phyloP scores from a whole-genome alignment of 2,329 filamentous ascomycete genomes.

The Periglandula ipomoeae region DNA sequence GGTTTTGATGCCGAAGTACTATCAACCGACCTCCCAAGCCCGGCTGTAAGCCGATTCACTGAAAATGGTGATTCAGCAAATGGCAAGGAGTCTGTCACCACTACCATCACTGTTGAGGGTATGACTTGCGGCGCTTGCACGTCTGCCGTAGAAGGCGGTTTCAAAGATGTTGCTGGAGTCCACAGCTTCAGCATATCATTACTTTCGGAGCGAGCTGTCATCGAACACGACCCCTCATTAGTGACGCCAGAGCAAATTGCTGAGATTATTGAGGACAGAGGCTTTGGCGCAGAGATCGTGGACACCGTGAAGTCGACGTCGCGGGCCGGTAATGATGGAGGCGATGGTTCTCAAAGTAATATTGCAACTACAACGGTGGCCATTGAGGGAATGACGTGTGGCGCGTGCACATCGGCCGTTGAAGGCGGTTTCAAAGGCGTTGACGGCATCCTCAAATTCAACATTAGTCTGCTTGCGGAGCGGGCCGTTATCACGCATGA shows the following conservation, averaged over 20 bases:
- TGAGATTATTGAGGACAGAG: slow-evolving; percentile 58
- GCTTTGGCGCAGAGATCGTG: slow-evolving; percentile 72
- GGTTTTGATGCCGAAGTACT: slow-evolving; percentile 88
- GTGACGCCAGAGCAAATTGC: slow-evolving; percentile 44
- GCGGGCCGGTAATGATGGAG: slow-evolving; percentile 16
- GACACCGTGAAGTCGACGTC: slow-evolving; percentile 50
- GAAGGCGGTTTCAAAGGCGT: slow-evolving; percentile 71
- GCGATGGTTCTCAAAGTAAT: slow-evolving; percentile 23
- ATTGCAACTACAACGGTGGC: slow-evolving; percentile 71
- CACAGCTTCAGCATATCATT: slow-evolving; percentile 74
- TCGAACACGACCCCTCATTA: slow-evolving; percentile 62
- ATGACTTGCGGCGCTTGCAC: slow-evolving; percentile 93
- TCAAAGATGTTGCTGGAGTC: slow-evolving; percentile 65
- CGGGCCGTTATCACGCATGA: slow-evolving; percentile 84
- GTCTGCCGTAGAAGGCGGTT: slow-evolving; percentile 72
- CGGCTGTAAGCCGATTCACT: slow-evolving; percentile 30
- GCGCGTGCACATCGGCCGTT: slow-evolving; percentile 87
- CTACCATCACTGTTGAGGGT: slow-evolving; percentile 70
- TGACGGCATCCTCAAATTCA: slow-evolving; percentile 77
- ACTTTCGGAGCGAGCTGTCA: slow-evolving; percentile 74
- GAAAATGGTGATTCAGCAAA: slow-evolving; percentile 27
- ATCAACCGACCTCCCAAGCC: slow-evolving; percentile 63
- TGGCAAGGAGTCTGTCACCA: slow-evolving; percentile 45
- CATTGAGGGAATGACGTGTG: slow-evolving; percentile 96
- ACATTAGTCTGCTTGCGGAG: slow-evolving; percentile 89